Evolutionary conservation across 805 yeast species (phyloP).

Genomic region (Wickerhamomyces silvicola): DNA sequence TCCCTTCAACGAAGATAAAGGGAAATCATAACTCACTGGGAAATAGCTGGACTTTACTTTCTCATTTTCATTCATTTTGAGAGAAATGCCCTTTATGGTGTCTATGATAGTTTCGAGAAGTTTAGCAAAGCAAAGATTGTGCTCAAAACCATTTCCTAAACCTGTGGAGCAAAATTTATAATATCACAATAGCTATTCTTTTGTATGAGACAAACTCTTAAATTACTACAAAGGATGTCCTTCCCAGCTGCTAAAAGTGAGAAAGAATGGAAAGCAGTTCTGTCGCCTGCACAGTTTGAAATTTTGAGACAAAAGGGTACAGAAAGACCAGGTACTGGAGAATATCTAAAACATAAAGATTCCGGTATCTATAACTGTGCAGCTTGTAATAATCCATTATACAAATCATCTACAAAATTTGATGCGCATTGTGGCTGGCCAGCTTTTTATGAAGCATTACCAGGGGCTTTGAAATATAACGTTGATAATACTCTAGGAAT

Average conservation of each 20-base stretch:
- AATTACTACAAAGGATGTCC: slow-evolving; percentile 4
- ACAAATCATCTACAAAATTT: slow-evolving; percentile 75
- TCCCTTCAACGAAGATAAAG: not conserved
- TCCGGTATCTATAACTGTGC: slow-evolving; percentile 77
- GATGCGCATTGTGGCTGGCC: slow-evolving; percentile 98
- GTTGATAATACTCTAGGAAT: slow-evolving; percentile 67
- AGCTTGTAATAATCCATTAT: slow-evolving; percentile 77
- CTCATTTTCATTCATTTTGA: slow-evolving; percentile 3
- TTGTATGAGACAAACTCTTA: slow-evolving; percentile 1
- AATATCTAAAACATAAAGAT: slow-evolving; percentile 34
- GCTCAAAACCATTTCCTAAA: no score
- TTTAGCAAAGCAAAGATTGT: no score
- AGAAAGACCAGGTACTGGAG: slow-evolving; percentile 37
- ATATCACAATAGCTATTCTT: not conserved
- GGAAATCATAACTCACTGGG: slow-evolving; percentile 15
- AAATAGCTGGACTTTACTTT: slow-evolving; percentile 13
- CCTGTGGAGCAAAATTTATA: no score
- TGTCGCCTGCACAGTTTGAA: slow-evolving; percentile 70
- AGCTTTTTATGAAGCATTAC: slow-evolving; percentile 84
- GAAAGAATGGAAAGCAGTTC: slow-evolving; percentile 72
- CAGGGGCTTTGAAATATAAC: slow-evolving; percentile 61
- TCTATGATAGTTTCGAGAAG: no score
- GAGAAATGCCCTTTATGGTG: no score
- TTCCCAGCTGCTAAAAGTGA: slow-evolving; percentile 28
- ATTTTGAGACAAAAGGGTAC: slow-evolving; percentile 64